Conservation (phyloP, 1,139 yeast species). For the Magnusiomyces tetraspermus region DNA sequence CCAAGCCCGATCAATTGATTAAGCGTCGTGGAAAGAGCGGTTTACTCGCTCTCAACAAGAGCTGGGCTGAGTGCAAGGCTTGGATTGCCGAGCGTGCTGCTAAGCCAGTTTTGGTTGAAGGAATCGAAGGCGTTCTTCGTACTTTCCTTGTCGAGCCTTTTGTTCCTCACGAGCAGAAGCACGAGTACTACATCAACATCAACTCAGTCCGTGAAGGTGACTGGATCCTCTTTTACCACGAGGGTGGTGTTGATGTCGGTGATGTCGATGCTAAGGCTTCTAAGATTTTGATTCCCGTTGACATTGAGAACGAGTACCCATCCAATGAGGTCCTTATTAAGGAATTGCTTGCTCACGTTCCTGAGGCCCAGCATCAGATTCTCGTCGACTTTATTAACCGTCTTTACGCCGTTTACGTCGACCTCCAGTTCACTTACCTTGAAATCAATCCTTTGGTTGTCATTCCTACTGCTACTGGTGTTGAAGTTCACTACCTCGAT, state of each 20-base stretch:
- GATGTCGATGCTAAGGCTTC: conserved; percentile 41
- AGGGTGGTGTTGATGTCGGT: conserved; percentile 43
- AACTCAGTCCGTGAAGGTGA: conserved; percentile 42
- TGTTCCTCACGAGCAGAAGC: conserved; percentile 39
- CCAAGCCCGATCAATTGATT: conserved; percentile 41
- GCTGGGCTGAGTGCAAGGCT: conserved; percentile 37
- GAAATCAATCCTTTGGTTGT: conserved; percentile 42
- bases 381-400: conserved; percentile 40
- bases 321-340: conserved; percentile 30
- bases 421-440: conserved; percentile 39
- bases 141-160: conserved; percentile 41
- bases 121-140: conserved; percentile 34
- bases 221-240: conserved; percentile 41
- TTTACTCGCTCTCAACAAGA: conserved; percentile 37
- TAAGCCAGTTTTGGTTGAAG: conserved; percentile 35
- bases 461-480: conserved; percentile 34
- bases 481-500: conserved; percentile 39
- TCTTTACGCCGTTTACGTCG: conserved; percentile 40
- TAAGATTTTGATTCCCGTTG: conserved; percentile 38
- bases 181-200: conserved; percentile 41
- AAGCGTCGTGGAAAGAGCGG: conserved; percentile 42
- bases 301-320: conserved; percentile 35
- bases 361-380: conserved; percentile 35
- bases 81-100: conserved; percentile 40
- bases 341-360: conserved; percentile 34